Evolutionary conservation across 176 grass and related monocot species (phyloP).

Genomic region (Rhynchospora pubera): DNA sequence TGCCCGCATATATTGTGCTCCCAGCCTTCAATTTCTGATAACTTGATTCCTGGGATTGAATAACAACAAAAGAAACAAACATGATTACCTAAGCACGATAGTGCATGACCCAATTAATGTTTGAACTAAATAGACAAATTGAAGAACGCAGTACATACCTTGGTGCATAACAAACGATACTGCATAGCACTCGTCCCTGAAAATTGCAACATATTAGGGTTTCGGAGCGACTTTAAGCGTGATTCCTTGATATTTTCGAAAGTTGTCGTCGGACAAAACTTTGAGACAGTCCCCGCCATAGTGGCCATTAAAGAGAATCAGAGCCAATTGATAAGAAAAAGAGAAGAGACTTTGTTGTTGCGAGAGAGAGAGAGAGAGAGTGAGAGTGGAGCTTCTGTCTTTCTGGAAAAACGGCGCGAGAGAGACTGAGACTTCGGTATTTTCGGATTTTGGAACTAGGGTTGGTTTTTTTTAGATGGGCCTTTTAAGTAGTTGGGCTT

Average conservation of each 20-base stretch:
- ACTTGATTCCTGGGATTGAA: constrained; percentile 9
- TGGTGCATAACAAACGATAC: not conserved
- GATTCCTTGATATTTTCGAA: not conserved
- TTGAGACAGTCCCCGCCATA: not conserved
- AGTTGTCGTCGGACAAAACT: not conserved
- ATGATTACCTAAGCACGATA: not conserved
- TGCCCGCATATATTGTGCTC: constrained; percentile 13
- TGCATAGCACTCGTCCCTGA: not conserved
- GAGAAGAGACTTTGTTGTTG: too few species aligned
- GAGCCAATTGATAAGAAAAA: not conserved
- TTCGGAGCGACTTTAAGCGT: not conserved
- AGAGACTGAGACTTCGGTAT: too few species aligned
- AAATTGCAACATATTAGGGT: not conserved
- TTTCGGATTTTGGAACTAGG: too few species aligned
- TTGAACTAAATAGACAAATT: too few species aligned
- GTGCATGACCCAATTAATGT: not conserved
- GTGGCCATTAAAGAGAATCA: not conserved
- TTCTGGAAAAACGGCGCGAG: too few species aligned
- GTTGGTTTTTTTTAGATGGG: too few species aligned
- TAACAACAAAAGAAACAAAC: not conserved
- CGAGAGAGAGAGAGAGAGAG: too few species aligned
- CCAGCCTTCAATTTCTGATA: not conserved
- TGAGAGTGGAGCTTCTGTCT: too few species aligned
- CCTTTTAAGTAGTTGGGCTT: too few species aligned
- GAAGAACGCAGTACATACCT: not conserved